Conservation (phyloP, 108 stramenopile species). For the Nitzschia sp. region DNA sequence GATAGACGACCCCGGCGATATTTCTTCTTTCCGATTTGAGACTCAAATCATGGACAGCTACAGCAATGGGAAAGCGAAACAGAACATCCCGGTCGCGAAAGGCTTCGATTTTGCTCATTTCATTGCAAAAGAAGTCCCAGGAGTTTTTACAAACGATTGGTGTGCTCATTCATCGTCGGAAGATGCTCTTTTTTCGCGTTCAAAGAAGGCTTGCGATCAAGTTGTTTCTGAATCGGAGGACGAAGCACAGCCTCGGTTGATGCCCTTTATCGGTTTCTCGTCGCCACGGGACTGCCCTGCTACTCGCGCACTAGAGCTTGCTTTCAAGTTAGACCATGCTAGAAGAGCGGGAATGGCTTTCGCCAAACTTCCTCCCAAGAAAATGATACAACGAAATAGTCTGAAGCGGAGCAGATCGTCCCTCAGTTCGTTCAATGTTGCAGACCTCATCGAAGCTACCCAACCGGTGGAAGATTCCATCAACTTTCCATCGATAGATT, state of each 20-base stretch:
- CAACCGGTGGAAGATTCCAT: neutral
- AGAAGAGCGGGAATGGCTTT: neutral
- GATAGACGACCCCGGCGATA: neutral
- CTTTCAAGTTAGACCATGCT: neutral
- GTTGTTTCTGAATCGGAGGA: neutral
- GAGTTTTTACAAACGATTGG: neutral
- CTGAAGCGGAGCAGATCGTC: constrained; percentile 1
- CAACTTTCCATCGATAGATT: constrained; percentile 14
- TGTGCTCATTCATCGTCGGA: neutral
- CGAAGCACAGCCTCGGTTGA: neutral
- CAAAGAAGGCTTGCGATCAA: neutral
- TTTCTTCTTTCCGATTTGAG: neutral
- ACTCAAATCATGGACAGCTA: neutral
- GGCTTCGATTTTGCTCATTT: neutral
- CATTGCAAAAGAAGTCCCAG: neutral
- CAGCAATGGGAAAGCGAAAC: too few relatives aligned
- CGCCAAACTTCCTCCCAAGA: neutral
- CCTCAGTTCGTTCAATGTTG: neutral
- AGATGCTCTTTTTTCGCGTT: neutral
- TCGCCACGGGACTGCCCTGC: neutral
- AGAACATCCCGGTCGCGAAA: neutral
- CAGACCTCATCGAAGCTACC: neutral
- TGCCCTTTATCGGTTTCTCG: neutral
- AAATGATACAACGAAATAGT: neutral
- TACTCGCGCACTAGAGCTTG: neutral